phyloP scores from a whole-genome alignment of 768 basidiomycete genomes.

The Kwoniella sp. region DNA sequence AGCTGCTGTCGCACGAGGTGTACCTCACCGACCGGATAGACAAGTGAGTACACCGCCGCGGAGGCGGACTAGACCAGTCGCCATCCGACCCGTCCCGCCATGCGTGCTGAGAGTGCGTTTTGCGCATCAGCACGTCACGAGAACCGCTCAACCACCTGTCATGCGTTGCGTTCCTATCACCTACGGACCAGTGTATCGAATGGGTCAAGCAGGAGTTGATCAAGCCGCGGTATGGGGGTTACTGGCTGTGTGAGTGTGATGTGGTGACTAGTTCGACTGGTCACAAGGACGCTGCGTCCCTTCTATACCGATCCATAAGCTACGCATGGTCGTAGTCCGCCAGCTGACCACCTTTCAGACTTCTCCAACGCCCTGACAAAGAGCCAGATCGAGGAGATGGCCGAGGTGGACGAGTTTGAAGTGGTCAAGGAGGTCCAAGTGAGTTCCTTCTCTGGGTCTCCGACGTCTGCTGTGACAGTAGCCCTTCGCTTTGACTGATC shows the following conservation, averaged over 20 bases:
- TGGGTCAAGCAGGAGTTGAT: slow-evolving; percentile 76
- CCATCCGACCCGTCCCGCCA: too few species aligned
- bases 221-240: slow-evolving; percentile 93
- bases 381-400: slow-evolving; percentile 81
- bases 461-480: too few species aligned
- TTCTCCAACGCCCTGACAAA: slow-evolving; percentile 94
- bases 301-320: not conserved
- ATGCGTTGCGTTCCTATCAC: slow-evolving; percentile 89
- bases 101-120: too few species aligned
- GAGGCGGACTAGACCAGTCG: not conserved
- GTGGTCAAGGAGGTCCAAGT: slow-evolving; percentile 97
- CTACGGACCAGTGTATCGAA: slow-evolving; percentile 73
- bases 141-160: slow-evolving; percentile 95
- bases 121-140: slow-evolving; percentile 55
- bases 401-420: slow-evolving; percentile 91
- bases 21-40: slow-evolving; percentile 98
- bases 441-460: slow-evolving; percentile 35
- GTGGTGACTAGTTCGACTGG: not conserved
- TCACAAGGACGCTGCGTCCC: too few species aligned
- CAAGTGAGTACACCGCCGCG: slow-evolving; percentile 56
- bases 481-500: too few species aligned
- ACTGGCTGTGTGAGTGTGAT: slow-evolving; percentile 95
- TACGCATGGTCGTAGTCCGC: not conserved
- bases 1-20: slow-evolving; percentile 87
- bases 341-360: slow-evolving; percentile 56